Percentiles rank a stretch among this genome's conserved stretches.
Evolutionary conservation across 2,329 filamentous ascomycete genomes (phyloP).

Genomic region (Clarireedia sp.): DNA sequence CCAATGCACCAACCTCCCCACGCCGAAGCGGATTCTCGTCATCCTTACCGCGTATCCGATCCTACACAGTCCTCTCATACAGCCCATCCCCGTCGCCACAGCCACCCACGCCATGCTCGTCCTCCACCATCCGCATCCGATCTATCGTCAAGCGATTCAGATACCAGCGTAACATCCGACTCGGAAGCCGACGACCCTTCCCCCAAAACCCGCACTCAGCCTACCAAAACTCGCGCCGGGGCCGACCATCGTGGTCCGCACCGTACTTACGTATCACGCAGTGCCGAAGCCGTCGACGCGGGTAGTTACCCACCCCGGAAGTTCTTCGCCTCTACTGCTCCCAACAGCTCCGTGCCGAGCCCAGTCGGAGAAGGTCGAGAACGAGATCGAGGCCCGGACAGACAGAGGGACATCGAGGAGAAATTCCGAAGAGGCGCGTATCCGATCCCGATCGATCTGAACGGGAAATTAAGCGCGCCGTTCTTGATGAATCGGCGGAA

Average conservation of each 20-base stretch:
- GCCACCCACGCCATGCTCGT: constrained; percentile 36
- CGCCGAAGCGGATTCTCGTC: constrained; percentile 11
- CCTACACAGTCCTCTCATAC: constrained; percentile 14
- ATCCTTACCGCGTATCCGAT: not conserved
- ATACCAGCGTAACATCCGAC: not conserved
- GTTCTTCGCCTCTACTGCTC: not conserved
- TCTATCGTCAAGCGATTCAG: not conserved
- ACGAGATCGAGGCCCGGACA: constrained; percentile 19
- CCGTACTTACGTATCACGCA: not conserved
- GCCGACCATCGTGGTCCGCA: not conserved
- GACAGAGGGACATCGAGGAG: constrained; percentile 24
- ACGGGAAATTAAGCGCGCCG: constrained; percentile 25
- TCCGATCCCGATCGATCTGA: constrained; percentile 24
- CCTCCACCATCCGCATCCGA: not conserved
- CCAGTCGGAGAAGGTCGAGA: constrained; percentile 9
- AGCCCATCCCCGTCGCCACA: constrained; percentile 37
- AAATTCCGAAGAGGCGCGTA: constrained; percentile 17
- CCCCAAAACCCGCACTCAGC: constrained; percentile 1
- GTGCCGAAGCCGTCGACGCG: not conserved
- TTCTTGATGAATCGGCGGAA: constrained; percentile 30
- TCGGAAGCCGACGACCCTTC: constrained; percentile 5
- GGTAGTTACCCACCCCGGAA: constrained; percentile 3
- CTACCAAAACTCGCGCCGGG: not conserved
- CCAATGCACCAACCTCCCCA: constrained; percentile 24
- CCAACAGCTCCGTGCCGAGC: constrained; percentile 1